Conservation (phyloP, 140 eudicot genomes). For the Senecio squalidus region DNA sequence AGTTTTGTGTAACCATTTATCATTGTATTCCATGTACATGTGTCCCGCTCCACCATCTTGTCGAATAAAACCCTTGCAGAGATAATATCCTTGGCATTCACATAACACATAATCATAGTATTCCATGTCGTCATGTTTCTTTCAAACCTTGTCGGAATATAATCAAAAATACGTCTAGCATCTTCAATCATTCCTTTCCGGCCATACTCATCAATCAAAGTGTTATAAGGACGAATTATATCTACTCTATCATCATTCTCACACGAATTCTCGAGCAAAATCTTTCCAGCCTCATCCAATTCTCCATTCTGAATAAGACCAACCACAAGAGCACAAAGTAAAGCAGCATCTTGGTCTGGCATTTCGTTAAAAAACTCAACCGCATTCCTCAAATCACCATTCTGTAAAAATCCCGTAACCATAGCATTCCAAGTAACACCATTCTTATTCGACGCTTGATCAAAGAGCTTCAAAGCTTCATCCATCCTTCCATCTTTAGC, state of each 20-base stretch:
- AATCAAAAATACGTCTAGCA: conserved; percentile 67
- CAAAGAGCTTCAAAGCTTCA: conserved; percentile 61
- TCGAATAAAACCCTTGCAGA: conserved; percentile 73
- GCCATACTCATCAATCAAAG: conserved; percentile 89
- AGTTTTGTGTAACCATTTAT: conserved; percentile 63
- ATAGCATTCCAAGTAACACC: conserved; percentile 82
- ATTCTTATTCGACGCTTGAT: conserved; percentile 51
- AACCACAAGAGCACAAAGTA: conserved; percentile 62
- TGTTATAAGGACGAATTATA: conserved; percentile 66
- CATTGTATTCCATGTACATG: conserved; percentile 77
- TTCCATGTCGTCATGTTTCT: conserved; percentile 82
- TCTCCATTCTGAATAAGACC: conserved; percentile 68
- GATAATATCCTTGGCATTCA: conserved; percentile 48
- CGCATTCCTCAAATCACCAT: conserved; percentile 57
- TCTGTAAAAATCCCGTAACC: conserved; percentile 65
- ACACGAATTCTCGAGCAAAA: conserved; percentile 29
- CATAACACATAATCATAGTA: conserved; percentile 87
- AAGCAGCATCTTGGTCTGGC: conserved; percentile 69
- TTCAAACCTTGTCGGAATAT: conserved; percentile 34
- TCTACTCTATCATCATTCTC: conserved; percentile 31
- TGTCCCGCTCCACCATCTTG: conserved; percentile 59
- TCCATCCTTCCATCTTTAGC: conserved; percentile 59
- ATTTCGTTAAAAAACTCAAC: conserved; percentile 50
- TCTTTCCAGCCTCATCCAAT: conserved; percentile 48
- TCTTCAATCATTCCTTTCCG: conserved; percentile 65